Evolutionary conservation across 495 filamentous ascomycete species (phyloP).

Genomic region (Penicillium pulvis): DNA sequence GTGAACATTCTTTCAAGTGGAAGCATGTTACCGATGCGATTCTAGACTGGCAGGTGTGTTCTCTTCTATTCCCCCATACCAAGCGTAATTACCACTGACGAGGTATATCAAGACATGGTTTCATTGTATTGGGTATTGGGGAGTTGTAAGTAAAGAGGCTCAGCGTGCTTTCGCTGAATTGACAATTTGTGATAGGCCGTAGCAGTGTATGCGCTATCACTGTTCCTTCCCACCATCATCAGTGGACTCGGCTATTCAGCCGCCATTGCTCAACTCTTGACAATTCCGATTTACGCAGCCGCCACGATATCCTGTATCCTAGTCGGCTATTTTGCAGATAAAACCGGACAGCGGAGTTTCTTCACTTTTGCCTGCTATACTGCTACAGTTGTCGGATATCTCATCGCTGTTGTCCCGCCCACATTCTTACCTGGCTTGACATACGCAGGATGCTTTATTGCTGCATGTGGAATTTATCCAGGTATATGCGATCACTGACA

Average conservation of each 20-base stretch:
- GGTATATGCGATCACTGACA: constrained; percentile 1
- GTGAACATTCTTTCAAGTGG: constrained; percentile 10
- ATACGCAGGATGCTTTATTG: constrained; percentile 14
- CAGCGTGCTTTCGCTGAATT: background rate
- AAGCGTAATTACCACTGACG: background rate
- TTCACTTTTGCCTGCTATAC: constrained; percentile 13
- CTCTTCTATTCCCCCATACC: background rate
- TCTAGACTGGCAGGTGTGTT: constrained; percentile 13
- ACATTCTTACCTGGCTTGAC: constrained; percentile 12
- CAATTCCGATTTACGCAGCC: constrained; percentile 15
- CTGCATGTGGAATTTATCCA: constrained; percentile 16
- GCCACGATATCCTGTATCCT: constrained; percentile 12
- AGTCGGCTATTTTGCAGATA: constrained; percentile 13
- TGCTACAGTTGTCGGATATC: constrained; percentile 11
- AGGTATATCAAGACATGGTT: constrained; percentile 1
- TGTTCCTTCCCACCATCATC: constrained; percentile 17
- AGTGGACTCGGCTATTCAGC: constrained; percentile 12
- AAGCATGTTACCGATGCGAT: constrained; percentile 7
- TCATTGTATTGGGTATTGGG: constrained; percentile 14
- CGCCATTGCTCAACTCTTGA: constrained; percentile 14
- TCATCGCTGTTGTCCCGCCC: constrained; percentile 12
- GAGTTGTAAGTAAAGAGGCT: constrained; percentile 5
- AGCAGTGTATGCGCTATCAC: constrained; percentile 13
- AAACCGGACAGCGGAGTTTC: constrained; percentile 12
- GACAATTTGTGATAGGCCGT: background rate